Base-by-base conservation (phyloP, 768 basidiomycete species). In the Coprinopsis sp. region DNA sequence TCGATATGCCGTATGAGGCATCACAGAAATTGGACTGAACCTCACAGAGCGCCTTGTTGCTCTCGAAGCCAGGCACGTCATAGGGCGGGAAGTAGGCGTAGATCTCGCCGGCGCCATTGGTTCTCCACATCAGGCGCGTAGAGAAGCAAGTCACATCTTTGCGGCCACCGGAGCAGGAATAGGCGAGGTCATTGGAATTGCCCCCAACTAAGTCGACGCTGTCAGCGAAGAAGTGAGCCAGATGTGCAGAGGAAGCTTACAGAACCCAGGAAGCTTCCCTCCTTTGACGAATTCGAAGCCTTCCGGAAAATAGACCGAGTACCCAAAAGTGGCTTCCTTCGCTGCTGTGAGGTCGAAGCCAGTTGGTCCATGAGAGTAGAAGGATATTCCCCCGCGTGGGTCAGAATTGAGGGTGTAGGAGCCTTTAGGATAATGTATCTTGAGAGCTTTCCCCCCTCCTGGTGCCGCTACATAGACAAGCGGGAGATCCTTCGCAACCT, bases 201-300 rank as follows among this genome's bases (percentile, higher is more conserved):
- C 82, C 82, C 33, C 79, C 81, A 52, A 74, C 74, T 78, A 36
- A 31, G 30, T 31, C 10, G 30, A 31, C 30, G 30, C 30, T 31
- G 30, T 8, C 8, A 8, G 30, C 30, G n/a, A 19, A 11, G 7
- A 6, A 18, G 10, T 10, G 19, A 37, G 34, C 11, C 11, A 37
- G 10, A 37, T 37, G 19, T 11, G 34, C 23, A 39, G 25, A 39
- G 38, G 38, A 6, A 39, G 71, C 74, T 51, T 52, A 80, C 78
- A 82, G 49, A 84, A 58, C 48, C 82, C 83, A n/a, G 82, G 82
- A 23, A 84, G 66, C 57, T 83, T 85, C 28, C 83, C 82, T 37
- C 82, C 82, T 56, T 68, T 70, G 52, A 77, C 70, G 59, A 72
- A 84, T 22, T 71, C 68, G 60, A 80, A 84, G 23, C 73, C 81